Percentiles rank a stretch among this genome's conserved stretches.
Evolutionary conservation across 495 filamentous ascomycete genomes (phyloP).

Genomic region (Tuber microsphaerosporum): DNA sequence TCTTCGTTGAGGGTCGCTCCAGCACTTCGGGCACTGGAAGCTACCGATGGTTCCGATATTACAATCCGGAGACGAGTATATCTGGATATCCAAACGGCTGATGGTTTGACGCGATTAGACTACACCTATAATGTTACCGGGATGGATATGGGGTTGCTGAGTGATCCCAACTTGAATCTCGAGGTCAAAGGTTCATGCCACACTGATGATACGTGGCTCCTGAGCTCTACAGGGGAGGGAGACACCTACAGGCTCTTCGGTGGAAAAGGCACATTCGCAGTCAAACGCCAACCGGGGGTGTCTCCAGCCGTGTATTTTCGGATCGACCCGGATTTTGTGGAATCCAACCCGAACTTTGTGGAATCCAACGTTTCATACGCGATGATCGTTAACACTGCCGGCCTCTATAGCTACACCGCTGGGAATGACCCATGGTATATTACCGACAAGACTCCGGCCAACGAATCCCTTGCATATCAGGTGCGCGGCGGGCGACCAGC

Average conservation of each 20-base stretch:
- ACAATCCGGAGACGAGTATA: not conserved
- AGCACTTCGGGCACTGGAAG: not conserved
- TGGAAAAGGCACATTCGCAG: fast-evolving
- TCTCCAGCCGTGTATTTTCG: not conserved
- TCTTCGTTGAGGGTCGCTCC: not conserved
- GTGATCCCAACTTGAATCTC: not conserved
- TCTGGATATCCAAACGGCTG: not conserved
- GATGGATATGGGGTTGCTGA: not conserved
- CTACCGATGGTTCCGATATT: not conserved
- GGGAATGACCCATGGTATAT: not conserved
- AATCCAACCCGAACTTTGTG: too few species aligned
- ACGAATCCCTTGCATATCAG: not conserved
- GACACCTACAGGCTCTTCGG: not conserved
- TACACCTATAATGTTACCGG: not conserved
- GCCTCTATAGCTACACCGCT: not conserved
- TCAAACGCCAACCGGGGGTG: not conserved
- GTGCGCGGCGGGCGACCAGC: not conserved
- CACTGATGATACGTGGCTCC: not conserved
- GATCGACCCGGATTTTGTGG: too few species aligned
- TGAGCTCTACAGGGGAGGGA: not conserved
- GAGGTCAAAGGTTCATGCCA: not conserved
- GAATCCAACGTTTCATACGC: not conserved
- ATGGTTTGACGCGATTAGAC: too few species aligned
- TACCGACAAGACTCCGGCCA: not conserved
- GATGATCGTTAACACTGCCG: too few species aligned